Conservation (phyloP, 208 protist species). For the Wallacemonas sp. region DNA sequence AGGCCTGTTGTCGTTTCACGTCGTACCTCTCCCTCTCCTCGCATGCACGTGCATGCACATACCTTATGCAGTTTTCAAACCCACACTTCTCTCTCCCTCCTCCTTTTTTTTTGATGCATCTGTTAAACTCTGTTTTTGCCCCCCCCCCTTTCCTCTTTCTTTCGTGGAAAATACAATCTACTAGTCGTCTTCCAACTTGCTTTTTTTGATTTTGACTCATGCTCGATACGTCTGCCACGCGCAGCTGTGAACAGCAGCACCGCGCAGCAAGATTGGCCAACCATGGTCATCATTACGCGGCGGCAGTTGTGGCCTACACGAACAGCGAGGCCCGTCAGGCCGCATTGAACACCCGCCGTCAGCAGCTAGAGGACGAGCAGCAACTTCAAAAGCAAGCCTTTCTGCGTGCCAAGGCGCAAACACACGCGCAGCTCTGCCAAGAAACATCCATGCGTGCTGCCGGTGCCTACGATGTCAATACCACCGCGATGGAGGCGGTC, state of each 20-base stretch:
- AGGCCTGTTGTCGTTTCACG: too few relatives aligned
- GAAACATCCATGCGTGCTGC: slow-evolving; percentile 10
- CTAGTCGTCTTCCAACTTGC: too few relatives aligned
- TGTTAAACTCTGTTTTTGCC: too few relatives aligned
- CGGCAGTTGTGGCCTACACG: slow-evolving; percentile 22
- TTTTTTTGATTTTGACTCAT: background rate
- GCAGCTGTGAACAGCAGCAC: background rate
- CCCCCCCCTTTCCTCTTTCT: too few relatives aligned
- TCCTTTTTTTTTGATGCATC: too few relatives aligned
- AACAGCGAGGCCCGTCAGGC: slow-evolving; percentile 17
- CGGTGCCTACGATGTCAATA: slow-evolving; percentile 8
- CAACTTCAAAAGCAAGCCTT: slow-evolving; percentile 57
- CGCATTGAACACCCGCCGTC: slow-evolving; percentile 10
- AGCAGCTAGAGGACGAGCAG: slow-evolving; percentile 46
- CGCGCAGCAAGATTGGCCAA: slow-evolving; percentile 21
- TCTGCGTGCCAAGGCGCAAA: slow-evolving; percentile 33
- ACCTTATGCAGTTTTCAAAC: too few relatives aligned
- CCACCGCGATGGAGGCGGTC: slow-evolving; percentile 24
- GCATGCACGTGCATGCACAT: too few relatives aligned
- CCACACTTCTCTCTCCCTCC: too few relatives aligned
- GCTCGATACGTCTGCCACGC: background rate
- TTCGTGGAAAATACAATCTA: too few relatives aligned
- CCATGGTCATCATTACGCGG: slow-evolving; percentile 31
- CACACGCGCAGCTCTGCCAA: slow-evolving; percentile 7
- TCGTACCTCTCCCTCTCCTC: too few relatives aligned